phyloP scores from a whole-genome alignment of 192 early-diverging fungal genomes.

The Rhizophagus sp. region DNA sequence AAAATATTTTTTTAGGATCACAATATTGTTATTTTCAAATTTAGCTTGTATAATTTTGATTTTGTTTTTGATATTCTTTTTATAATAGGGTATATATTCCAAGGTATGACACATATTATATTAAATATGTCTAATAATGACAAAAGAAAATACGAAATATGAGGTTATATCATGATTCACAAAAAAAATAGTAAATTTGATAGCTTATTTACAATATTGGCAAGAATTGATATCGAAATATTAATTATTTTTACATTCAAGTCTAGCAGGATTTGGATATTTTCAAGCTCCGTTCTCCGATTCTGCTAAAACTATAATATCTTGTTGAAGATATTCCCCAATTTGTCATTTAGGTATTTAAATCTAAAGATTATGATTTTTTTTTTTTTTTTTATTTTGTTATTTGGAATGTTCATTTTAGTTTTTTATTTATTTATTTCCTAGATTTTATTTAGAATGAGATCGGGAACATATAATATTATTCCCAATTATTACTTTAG shows the following conservation, averaged over 20 bases:
- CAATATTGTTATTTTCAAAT: conserved; percentile 9
- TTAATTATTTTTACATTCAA: not conserved
- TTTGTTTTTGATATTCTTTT: too few species aligned
- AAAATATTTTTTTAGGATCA: not conserved
- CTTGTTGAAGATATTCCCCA: conserved; percentile 26
- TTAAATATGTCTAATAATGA: not conserved
- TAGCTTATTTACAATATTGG: conserved; percentile 22
- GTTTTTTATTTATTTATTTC: too few species aligned
- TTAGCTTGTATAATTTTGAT: not conserved
- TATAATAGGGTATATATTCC: not conserved
- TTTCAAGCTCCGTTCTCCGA: conserved; percentile 13
- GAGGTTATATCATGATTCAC: not conserved
- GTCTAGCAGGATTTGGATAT: not conserved
- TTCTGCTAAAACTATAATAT: not conserved
- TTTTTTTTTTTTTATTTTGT: too few species aligned
- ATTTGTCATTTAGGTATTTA: conserved; percentile 13
- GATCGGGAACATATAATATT: not conserved
- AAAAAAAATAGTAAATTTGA: not conserved
- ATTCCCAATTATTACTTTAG: not conserved
- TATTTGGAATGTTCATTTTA: too few species aligned
- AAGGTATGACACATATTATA: not conserved
- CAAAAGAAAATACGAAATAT: not conserved
- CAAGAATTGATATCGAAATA: conserved; percentile 14
- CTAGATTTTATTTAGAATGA: too few species aligned
- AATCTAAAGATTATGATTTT: not conserved